Conservation (phyloP, 805 yeast species). For the Wickerhamomyces xylosicus region DNA sequence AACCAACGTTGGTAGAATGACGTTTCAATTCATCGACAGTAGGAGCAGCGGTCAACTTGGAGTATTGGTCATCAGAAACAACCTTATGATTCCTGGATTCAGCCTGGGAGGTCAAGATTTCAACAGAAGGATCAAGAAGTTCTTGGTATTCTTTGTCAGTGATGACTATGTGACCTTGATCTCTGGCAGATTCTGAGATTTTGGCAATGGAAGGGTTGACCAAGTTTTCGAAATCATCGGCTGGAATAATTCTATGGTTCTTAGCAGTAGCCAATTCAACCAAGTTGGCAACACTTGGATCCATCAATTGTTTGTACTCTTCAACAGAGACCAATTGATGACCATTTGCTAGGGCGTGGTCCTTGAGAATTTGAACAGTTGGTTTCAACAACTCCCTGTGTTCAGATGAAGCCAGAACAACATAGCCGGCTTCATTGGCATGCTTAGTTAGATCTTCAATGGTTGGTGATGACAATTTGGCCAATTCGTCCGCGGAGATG, state of each 20-base stretch:
- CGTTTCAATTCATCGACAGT: conserved; percentile 2
- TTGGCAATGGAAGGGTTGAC: background rate
- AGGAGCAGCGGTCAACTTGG: conserved; percentile 2
- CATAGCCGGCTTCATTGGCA: background rate
- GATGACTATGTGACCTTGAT: background rate
- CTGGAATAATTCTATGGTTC: background rate
- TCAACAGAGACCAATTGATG: background rate
- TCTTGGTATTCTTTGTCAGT: background rate
- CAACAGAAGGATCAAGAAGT: background rate
- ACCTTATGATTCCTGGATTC: background rate
- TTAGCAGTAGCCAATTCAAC: background rate
- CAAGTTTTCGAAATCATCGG: background rate
- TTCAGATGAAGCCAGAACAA: background rate
- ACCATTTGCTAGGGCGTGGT: too few relatives aligned
- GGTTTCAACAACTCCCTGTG: too few relatives aligned
- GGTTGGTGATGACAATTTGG: background rate
- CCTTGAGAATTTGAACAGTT: too few relatives aligned
- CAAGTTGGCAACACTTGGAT: background rate
- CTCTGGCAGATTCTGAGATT: background rate
- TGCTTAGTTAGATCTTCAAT: background rate
- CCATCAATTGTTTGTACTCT: background rate
- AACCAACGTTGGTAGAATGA: too few relatives aligned
- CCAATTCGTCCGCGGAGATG: background rate
- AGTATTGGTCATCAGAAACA: background rate
- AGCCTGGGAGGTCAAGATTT: background rate